A percentile compares a stretch with the other conserved stretches of the same genome.
phyloP scores from a whole-genome alignment of 2,329 filamentous ascomycete species.

The Calycina herbarum region DNA sequence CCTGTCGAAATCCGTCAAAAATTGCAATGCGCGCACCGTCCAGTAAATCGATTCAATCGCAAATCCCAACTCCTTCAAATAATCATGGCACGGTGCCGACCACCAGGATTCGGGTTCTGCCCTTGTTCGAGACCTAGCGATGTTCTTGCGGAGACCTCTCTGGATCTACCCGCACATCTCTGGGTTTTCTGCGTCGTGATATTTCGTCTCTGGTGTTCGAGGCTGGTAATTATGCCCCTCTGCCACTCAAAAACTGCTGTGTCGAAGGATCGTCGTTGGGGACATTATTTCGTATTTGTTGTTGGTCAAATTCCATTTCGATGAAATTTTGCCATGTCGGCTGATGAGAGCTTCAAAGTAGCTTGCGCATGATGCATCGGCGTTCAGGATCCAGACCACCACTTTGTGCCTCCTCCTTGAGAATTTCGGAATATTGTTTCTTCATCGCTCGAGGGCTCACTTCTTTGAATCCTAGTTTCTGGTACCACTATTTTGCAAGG shows the following conservation, averaged over 20 bases:
- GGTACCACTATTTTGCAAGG: conserved; percentile 28
- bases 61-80: conserved; percentile 6
- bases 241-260: not conserved
- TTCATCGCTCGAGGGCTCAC: conserved; percentile 30
- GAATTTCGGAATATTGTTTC: conserved; percentile 27
- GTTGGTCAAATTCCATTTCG: not conserved
- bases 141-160: not conserved
- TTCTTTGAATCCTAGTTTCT: conserved; percentile 33
- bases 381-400: conserved; percentile 30
- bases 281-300: conserved; percentile 1
- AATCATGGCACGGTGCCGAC: conserved; percentile 6
- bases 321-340: not conserved
- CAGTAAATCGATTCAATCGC: not conserved
- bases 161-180: not conserved
- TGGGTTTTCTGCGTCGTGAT: not conserved
- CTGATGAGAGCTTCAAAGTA: conserved; percentile 20
- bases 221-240: not conserved
- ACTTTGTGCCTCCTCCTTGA: conserved; percentile 29
- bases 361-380: conserved; percentile 34
- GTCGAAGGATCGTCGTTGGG: not conserved
- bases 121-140: not conserved
- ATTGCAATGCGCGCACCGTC: not conserved
- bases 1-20: conserved; percentile 3
- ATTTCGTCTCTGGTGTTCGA: not conserved
- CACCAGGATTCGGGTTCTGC: not conserved